Conservation (phyloP, 768 basidiomycete species). For the Termitomyces heimii region DNA sequence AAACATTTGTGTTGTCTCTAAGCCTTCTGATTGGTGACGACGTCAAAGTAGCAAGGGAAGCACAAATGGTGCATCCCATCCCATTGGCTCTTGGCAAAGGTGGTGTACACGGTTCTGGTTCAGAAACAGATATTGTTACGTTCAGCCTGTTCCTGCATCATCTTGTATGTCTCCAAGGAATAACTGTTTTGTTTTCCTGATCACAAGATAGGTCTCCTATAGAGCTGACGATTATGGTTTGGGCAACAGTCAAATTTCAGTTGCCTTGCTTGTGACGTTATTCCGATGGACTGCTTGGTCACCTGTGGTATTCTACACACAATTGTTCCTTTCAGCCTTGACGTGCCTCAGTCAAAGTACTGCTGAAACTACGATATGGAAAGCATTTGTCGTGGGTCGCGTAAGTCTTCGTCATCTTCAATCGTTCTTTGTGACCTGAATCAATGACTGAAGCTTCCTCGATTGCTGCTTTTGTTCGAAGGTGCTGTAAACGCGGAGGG, state of each 20-base stretch:
- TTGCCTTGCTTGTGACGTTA: slow-evolving; percentile 47
- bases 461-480: slow-evolving; percentile 50
- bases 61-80: slow-evolving; percentile 62
- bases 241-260: slow-evolving; percentile 47
- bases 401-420: slow-evolving; percentile 32
- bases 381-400: slow-evolving; percentile 64
- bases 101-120: slow-evolving; percentile 49
- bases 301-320: slow-evolving; percentile 59
- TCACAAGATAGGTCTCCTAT: slow-evolving; percentile 41
- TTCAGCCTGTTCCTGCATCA: slow-evolving; percentile 57
- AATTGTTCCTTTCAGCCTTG: slow-evolving; percentile 58
- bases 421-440: neutral
- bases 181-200: slow-evolving; percentile 2
- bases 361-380: slow-evolving; percentile 46
- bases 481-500: slow-evolving; percentile 47
- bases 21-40: slow-evolving; percentile 64
- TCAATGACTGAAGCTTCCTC: slow-evolving; percentile 47
- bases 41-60: slow-evolving; percentile 61
- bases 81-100: slow-evolving; percentile 54
- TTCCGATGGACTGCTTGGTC: slow-evolving; percentile 63
- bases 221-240: slow-evolving; percentile 59
- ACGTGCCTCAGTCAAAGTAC: slow-evolving; percentile 52
- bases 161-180: slow-evolving; percentile 37
- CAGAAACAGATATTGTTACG: slow-evolving; percentile 60
- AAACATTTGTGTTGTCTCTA: slow-evolving; percentile 53